These are phyloP conservation scores for Mycena latifolia DNA, from an alignment of 768 basidiomycete genomes.

Conservation along the genomic window DNA sequence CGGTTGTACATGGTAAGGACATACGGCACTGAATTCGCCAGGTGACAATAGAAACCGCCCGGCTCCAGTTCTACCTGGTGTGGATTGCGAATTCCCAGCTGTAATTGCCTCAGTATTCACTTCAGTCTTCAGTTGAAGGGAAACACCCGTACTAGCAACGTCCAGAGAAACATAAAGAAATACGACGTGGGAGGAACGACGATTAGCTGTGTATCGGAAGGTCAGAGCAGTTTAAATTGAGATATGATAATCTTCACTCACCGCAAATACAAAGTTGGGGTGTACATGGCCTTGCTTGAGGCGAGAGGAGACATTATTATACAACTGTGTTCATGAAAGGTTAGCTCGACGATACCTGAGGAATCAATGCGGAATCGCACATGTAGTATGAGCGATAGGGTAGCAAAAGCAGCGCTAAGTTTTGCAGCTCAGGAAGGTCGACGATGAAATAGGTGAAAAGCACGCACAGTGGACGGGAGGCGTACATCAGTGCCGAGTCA, in stretches of 20 bases:
- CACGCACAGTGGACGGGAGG: conserved; percentile 26
- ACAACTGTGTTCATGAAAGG: too few relatives aligned
- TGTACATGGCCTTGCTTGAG: conserved; percentile 11
- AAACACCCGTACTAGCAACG: conserved; percentile 19
- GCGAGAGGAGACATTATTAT: conserved; percentile 23
- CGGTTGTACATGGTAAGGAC: not conserved
- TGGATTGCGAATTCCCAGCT: conserved; percentile 13
- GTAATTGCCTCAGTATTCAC: not conserved
- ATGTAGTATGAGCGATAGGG: conserved; percentile 24
- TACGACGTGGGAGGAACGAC: conserved; percentile 13
- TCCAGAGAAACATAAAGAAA: conserved; percentile 16
- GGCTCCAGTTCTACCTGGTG: conserved; percentile 18
- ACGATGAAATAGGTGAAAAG: not conserved
- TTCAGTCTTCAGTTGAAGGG: too few relatives aligned
- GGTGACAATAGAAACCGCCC: conserved; percentile 25
- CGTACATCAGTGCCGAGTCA: conserved; percentile 28
- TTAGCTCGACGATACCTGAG: too few relatives aligned
- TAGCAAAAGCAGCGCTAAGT: conserved; percentile 23
- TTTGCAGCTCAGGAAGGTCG: not conserved
- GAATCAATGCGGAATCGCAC: not conserved
- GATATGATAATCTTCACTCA: not conserved
- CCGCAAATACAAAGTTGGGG: not conserved
- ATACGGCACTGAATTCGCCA: not conserved
- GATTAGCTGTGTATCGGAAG: conserved; percentile 1
- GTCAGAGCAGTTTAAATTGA: not conserved